Base-by-base conservation (phyloP, 768 basidiomycete species). In the Mycena vitilis region DNA sequence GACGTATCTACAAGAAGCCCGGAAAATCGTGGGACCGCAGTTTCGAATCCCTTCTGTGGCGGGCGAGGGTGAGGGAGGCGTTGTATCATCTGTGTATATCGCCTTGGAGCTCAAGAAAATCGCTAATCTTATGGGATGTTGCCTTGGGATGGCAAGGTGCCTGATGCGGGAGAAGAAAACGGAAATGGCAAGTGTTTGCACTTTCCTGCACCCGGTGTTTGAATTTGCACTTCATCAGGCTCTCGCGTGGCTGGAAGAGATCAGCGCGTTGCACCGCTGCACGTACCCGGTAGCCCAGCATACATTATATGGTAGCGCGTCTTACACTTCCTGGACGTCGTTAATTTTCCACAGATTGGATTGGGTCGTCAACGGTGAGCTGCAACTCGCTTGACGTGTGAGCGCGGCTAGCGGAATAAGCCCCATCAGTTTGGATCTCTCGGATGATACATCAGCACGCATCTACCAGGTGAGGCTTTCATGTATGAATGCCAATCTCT, bases 121-220 rank as follows among this genome's bases (percentile, higher is more conserved):
- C 22, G 22, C 62, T 4, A 69, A 64, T 48, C 40, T 69, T 16
- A 56, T 60, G 68, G 68, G 68, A 1, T 69, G 68, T 52, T 69
- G 42, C 10, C 25, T 69, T 13, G 68, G 68, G 11, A 69, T 69
- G 47, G 68, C 68, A 16, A 52, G 36, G 37, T 69, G 68, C 23
- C 47, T 64, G 5, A 25, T 9, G 10, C 44, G 23, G 8, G 63
- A 69, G 6, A 60, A 60, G 1, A 15, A 64, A 2, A 55, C 42
- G 1, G 63, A 60, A 15, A 69, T 69, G 68, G 68, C 37, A n/a
- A 48, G 45, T 15, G 16, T 13, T 9, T 20, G 15, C 37, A 20
- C 18, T 25, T 6, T n/a, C 25, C 22, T 18, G 4, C 42, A 18
- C 6, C 23, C 5, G 22, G 20, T 5, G 23, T 38, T 13, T 42